Evolutionary conservation across 352 stramenopile genomes (phyloP).

Genomic region (Hyaloperonospora brassicae): DNA sequence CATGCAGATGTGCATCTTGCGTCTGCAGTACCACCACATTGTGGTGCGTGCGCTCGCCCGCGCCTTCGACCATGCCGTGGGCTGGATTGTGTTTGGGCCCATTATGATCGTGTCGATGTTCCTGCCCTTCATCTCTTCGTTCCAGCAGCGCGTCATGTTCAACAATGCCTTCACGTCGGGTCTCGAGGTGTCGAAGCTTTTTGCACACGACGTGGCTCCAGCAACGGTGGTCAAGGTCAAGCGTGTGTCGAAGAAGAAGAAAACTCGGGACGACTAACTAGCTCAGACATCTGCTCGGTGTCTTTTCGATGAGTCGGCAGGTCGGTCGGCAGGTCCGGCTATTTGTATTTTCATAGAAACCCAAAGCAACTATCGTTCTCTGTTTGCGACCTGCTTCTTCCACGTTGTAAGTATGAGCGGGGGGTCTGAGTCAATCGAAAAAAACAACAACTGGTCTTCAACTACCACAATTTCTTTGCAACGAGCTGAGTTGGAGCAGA

Average conservation of each 20-base stretch:
- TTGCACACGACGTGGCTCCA: constrained; percentile 75
- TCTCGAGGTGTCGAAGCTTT: constrained; percentile 84
- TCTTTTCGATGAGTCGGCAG: constrained; percentile 5
- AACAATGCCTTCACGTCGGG: constrained; percentile 86
- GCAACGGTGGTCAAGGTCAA: constrained; percentile 82
- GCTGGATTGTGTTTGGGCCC: constrained; percentile 84
- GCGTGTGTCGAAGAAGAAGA: constrained; percentile 86
- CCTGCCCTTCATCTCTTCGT: constrained; percentile 79
- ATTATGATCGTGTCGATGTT: constrained; percentile 88
- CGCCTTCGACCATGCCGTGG: constrained; percentile 65
- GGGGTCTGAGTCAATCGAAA: too few species aligned
- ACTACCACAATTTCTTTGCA: too few species aligned
- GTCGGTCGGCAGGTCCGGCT: constrained; percentile 17
- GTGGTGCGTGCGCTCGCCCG: constrained; percentile 69
- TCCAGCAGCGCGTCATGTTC: constrained; percentile 88
- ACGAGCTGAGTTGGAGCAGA: too few species aligned
- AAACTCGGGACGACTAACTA: constrained; percentile 69
- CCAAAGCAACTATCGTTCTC: constrained; percentile 17
- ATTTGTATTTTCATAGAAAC: constrained; percentile 41
- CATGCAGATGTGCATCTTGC: constrained; percentile 72
- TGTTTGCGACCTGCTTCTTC: constrained; percentile 4
- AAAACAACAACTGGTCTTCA: too few species aligned
- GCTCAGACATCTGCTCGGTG: constrained; percentile 8
- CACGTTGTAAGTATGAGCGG: background rate
- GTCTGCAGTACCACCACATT: constrained; percentile 80